Evolutionary conservation across 2,329 filamentous ascomycete genomes (phyloP), one percentile per base, ranked within the genome.

Genomic region (Byssochlamys sp.): DNA sequence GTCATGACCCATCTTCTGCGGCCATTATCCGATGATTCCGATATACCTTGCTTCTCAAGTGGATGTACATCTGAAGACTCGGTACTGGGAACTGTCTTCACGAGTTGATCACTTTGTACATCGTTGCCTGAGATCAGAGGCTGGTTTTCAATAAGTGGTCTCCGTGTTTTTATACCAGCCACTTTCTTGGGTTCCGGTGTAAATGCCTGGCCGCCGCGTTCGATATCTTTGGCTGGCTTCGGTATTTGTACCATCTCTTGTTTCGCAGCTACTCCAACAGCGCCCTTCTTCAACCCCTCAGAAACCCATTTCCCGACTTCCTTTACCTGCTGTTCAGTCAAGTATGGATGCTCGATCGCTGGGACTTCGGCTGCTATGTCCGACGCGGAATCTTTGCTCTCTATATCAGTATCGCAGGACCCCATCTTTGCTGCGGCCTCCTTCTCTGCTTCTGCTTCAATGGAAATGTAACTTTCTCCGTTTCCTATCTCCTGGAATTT

Each of bases 401-500:
- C 35, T 24, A 33, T 26, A 12, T 54, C 35, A 12, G 33, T 54
- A n/a, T 52, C 52, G n/a, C 28, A 45, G 14, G 35, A 35, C 9
- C 24, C 35, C 11, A 28, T 25, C 10, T 11, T 29, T n/a, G 19
- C 26, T n/a, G 56, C 33, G 9, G 55, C 33, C 19, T 55, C 58
- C n/a, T 54, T 64, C 39, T 65, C 62, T 2, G 54, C 53, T n/a
- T 55, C 54, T 3, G 59, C 53, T 2, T 59, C 61, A 45, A 65
- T 33, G 2, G 58, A 57, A 26, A 60, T 52, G 27, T 63, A 63
- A 25, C 66, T 65, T 6, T 61, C 62, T 5, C 61, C 60, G 28
- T 67, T 63, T 9, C 72, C 71, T n/a, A 73, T 60, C 53, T 66
- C 65, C 26, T 62, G 58, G 55, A 70, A 73, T 7, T 61, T 62